Base-by-base conservation (phyloP, 352 stramenopile species). In the Globisporangium canariense region DNA sequence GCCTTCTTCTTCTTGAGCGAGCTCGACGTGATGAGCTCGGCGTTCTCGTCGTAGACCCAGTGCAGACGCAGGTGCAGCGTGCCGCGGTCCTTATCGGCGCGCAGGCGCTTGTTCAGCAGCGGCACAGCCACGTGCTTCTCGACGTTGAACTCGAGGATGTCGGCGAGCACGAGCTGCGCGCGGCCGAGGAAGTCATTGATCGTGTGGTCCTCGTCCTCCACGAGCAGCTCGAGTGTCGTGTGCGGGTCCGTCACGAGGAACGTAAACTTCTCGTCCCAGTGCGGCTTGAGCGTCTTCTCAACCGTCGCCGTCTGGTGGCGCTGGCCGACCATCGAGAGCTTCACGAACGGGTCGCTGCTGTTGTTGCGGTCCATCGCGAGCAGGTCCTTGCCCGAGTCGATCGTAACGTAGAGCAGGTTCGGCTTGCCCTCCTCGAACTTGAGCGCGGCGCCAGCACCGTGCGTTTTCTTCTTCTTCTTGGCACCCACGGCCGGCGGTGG, bases 301-400 rank as follows among this genome's bases (percentile, higher is more conserved):
- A 88, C 71, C n/a, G 75, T 88, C 22, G 74, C 68, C 16, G 83
- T 89, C 62, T 79, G 79, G 45, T 89, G 79, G 64, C 81, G 75
- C 69, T 94, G 90, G 18, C 88, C 84, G 25, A 71, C 83, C 75
- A 81, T 74, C 69, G 72, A 80, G 36, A 96, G 68, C 60, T 93
- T 92, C 36, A 96, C 88, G 32, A 96, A 77, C 51, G 92, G 92
- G 65, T 98, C 92, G 66, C 83, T 94, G 52, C 68, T 81, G 25
- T 88, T 78, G 62, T 90, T 76, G 56, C 68, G 64, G 71, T 96
- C 86, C 81, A 96, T 94, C 10, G 84, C 71, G 53, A 96, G 74
- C 30, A 97, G 71, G 38, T 91, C 84, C 49, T 78, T 80, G 40
- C 78, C 83, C n/a, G 79, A 86, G 40, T 90, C 78, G 60, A 92